A percentile compares a stretch with the other conserved stretches of the same genome.
These are phyloP conservation scores for Moesziomyces sp. DNA, from an alignment of 1,284 basidiomycete genomes.

Conservation along the genomic window DNA sequence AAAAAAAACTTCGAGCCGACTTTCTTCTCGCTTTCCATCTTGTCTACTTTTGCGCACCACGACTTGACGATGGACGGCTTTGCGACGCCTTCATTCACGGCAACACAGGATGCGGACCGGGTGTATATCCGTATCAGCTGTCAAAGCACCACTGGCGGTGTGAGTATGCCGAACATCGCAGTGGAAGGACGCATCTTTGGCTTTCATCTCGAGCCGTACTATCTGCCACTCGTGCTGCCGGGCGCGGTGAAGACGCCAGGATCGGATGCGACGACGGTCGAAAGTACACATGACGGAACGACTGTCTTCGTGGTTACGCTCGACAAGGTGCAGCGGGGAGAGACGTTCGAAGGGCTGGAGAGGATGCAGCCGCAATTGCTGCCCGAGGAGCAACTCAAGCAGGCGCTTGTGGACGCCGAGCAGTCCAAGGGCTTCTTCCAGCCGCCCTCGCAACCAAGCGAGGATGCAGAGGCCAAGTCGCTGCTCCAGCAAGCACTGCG, in stretches of 20 bases:
- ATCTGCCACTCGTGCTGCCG: constrained; percentile 39
- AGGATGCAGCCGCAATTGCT: constrained; percentile 33
- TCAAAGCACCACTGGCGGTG: neutral
- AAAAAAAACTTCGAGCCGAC: constrained; percentile 5
- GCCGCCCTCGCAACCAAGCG: neutral
- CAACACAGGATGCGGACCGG: constrained; percentile 23
- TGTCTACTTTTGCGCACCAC: neutral
- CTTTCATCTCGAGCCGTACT: constrained; percentile 32
- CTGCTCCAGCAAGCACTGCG: constrained; percentile 29
- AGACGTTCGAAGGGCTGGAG: constrained; percentile 26
- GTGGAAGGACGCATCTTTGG: constrained; percentile 45
- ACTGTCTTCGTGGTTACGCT: constrained; percentile 15
- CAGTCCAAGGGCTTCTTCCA: constrained; percentile 35
- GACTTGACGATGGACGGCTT: constrained; percentile 34
- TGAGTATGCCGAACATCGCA: constrained; percentile 19
- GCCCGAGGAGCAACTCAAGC: constrained; percentile 36
- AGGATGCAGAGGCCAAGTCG: constrained; percentile 25
- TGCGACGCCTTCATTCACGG: constrained; percentile 14
- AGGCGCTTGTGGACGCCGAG: constrained; percentile 37
- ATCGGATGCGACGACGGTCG: neutral
- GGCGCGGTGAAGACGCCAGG: constrained; percentile 7
- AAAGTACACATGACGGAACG: neutral
- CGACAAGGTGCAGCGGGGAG: constrained; percentile 16
- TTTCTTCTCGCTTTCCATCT: neutral
- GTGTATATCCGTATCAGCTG: constrained; percentile 19